Conservation (phyloP, 1,284 basidiomycete genomes). For the Grifola frondosa region DNA sequence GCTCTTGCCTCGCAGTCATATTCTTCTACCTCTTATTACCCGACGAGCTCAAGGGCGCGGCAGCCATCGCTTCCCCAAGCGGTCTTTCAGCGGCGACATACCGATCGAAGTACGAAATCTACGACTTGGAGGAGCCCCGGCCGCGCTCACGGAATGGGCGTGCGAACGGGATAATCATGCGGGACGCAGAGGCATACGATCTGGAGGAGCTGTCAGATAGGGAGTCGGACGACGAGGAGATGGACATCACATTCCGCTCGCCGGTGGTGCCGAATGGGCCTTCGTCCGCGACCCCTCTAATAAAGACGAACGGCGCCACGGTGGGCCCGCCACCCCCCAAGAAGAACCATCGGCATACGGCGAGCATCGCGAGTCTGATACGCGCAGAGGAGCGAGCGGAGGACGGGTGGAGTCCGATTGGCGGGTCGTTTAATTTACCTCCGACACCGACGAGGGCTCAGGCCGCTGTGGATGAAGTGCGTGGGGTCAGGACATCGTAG, state of each 20-base stretch:
- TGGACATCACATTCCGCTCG: conserved; percentile 69
- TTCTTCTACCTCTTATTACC: conserved; percentile 91
- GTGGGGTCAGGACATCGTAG: neutral
- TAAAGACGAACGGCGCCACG: conserved; percentile 25
- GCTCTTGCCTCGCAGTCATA: conserved; percentile 85
- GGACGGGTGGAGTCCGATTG: conserved; percentile 77
- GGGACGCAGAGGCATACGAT: conserved; percentile 52
- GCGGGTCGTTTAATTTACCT: conserved; percentile 45
- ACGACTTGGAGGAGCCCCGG: conserved; percentile 59
- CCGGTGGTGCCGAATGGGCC: conserved; percentile 46
- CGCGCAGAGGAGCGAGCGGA: conserved; percentile 69
- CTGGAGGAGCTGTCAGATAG: conserved; percentile 52
- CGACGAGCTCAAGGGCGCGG: conserved; percentile 67
- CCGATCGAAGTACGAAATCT: conserved; percentile 69
- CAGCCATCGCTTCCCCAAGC: conserved; percentile 49
- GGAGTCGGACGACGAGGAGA: conserved; percentile 57
- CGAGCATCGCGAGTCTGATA: conserved; percentile 78
- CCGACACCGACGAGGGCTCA: conserved; percentile 30
- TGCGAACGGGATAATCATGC: conserved; percentile 34
- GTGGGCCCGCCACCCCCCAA: conserved; percentile 29
- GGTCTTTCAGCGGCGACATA: conserved; percentile 29
- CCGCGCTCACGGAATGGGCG: conserved; percentile 28
- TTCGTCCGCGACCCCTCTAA: conserved; percentile 36
- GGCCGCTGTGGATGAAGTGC: conserved; percentile 16
- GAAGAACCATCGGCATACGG: conserved; percentile 68